Evolutionary conservation across 805 yeast species (phyloP), one percentile per base, ranked within the genome.

Genomic region (Myxozyma udenii): DNA sequence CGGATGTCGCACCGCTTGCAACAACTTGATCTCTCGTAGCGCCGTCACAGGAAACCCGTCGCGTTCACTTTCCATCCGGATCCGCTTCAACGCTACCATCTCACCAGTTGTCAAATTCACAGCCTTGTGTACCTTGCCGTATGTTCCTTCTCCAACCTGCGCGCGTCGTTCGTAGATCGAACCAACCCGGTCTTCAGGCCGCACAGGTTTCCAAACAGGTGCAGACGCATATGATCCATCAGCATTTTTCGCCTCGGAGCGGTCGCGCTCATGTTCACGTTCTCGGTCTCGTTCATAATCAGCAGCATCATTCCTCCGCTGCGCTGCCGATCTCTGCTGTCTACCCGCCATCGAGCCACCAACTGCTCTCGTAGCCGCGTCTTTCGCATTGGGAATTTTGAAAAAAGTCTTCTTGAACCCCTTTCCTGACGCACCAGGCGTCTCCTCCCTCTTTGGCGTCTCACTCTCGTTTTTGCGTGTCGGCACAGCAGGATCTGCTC

Each of bases 111-210:
- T 71, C 14, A 71, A 70, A 66, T 93, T 89, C 44, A 73, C 74
- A 0, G 96, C 96, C 65, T 89, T 88, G 71, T 85, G 89, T 19
- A 93, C 99, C 66, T 87, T 89, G 18, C 98, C 98, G 67, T 93
- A 93, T 0, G 98, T 93, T 7, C 98, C 98, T 69, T 93, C 98
- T n/a, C 98, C 98, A 3, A 93, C 98, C 65, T 93, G 98, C 37
- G 79, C 76, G 0, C 87, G 79, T 48, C 90, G 74, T 58, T 84
- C 83, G 66, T 85, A 88, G 1, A 78, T 36, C 12, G 58, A 46
- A 1, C 58, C 60, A 4, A 30, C 25, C 3, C 44, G 51, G 5
- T 53, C 60, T 9, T 44, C 49, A 6, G 7, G 16, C 40, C 35
- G 37, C 19, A 18, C 28, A 19, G 25, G 33, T 21, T 41, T 32